These are phyloP conservation scores for Stylosanthes scabra DNA, from an alignment of 331 rosid species.

Conservation along the genomic window DNA sequence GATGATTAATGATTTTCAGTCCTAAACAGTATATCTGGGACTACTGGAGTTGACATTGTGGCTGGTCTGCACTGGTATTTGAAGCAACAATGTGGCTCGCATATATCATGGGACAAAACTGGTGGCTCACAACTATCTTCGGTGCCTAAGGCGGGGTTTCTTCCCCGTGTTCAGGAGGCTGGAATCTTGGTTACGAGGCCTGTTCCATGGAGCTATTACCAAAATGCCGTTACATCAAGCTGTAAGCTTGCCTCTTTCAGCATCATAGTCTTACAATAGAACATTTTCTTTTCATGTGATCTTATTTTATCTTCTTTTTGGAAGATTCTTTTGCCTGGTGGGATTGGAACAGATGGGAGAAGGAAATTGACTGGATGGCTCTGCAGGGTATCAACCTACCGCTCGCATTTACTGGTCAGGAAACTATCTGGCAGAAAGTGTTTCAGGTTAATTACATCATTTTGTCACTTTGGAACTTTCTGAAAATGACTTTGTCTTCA, in stretches of 20 bases:
- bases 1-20: constrained; percentile 26
- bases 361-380: constrained; percentile 94
- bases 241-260: constrained; percentile 55
- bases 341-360: constrained; percentile 92
- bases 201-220: constrained; percentile 83
- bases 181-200: constrained; percentile 69
- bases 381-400: constrained; percentile 83
- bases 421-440: constrained; percentile 87
- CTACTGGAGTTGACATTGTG: constrained; percentile 75
- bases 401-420: constrained; percentile 83
- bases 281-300: constrained; percentile 5
- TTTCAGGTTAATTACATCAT: constrained; percentile 53
- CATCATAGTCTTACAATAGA: constrained; percentile 9
- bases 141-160: constrained; percentile 57
- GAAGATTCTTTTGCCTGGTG: constrained; percentile 85
- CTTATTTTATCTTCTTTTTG: constrained; percentile 39
- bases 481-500: constrained; percentile 6
- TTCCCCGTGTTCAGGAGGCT: constrained; percentile 52
- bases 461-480: constrained; percentile 2
- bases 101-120: constrained; percentile 90
- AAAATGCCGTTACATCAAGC: constrained; percentile 86
- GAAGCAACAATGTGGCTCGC: constrained; percentile 71
- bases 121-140: constrained; percentile 73
- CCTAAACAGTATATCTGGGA: constrained; percentile 58
- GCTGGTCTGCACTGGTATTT: constrained; percentile 84